Evolutionary conservation across 495 filamentous ascomycete genomes (phyloP).

Genomic region (Podospora comata): DNA sequence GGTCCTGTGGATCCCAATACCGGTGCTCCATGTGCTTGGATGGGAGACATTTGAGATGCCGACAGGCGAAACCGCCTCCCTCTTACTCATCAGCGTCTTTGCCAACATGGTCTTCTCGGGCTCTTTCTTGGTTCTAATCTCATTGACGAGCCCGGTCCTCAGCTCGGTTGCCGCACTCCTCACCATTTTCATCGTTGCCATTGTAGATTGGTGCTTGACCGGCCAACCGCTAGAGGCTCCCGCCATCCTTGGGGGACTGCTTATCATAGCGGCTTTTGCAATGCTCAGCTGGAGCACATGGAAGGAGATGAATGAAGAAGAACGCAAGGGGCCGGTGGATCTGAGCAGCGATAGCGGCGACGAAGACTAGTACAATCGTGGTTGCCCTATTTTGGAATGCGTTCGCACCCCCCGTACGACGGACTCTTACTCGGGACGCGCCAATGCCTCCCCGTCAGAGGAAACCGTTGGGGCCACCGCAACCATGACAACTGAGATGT

Average conservation of each 20-base stretch:
- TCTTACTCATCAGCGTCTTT: slow-evolving; percentile 74
- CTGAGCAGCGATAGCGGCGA: slow-evolving; percentile 16
- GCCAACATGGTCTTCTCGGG: slow-evolving; percentile 89
- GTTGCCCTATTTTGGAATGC: neutral
- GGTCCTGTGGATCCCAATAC: slow-evolving; percentile 90
- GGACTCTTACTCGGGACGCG: too few species aligned
- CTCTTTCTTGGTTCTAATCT: slow-evolving; percentile 89
- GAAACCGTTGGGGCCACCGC: too few species aligned
- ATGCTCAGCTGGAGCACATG: slow-evolving; percentile 89
- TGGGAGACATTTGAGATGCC: slow-evolving; percentile 82
- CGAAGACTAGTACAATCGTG: slow-evolving; percentile 2
- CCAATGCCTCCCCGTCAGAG: too few species aligned
- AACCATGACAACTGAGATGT: neutral
- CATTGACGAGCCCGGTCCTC: slow-evolving; percentile 85
- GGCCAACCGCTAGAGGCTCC: slow-evolving; percentile 69
- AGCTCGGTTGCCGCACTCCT: slow-evolving; percentile 87
- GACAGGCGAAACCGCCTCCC: slow-evolving; percentile 67
- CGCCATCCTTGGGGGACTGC: slow-evolving; percentile 72
- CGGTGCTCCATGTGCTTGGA: slow-evolving; percentile 72
- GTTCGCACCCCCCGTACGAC: too few species aligned
- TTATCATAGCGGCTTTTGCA: slow-evolving; percentile 84
- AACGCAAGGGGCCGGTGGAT: slow-evolving; percentile 49
- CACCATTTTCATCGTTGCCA: slow-evolving; percentile 93
- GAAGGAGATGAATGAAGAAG: slow-evolving; percentile 84
- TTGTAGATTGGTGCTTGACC: slow-evolving; percentile 82